Percentiles rank a stretch among this genome's conserved stretches.
These are phyloP conservation scores for Nemania sp. DNA, from an alignment of 2,329 filamentous ascomycete species.

Conservation along the genomic window DNA sequence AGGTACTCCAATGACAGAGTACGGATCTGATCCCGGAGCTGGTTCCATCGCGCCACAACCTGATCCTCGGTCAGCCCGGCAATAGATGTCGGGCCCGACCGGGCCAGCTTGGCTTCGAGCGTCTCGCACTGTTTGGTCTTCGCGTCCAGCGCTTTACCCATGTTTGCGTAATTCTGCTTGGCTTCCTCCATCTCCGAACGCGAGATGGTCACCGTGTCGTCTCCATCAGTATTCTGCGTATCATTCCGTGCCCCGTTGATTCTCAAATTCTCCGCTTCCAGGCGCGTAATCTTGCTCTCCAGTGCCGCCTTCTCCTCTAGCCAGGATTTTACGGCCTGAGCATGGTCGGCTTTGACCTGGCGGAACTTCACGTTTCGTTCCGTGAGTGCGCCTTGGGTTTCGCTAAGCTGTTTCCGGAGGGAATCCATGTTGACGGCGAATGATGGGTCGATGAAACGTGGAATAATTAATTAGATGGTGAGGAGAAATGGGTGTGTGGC, in stretches of 20 bases:
- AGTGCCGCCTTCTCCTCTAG: conserved; percentile 24
- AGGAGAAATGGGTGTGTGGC: conserved; percentile 4
- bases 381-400: conserved; percentile 35
- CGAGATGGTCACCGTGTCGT: conserved; percentile 27
- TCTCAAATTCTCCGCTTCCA: conserved; percentile 29
- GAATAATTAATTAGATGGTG: background rate
- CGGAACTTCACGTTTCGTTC: conserved; percentile 33
- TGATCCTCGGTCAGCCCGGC: conserved; percentile 29
- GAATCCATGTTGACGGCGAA: conserved; percentile 32
- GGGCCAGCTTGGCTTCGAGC: conserved; percentile 22
- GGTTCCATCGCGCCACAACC: conserved; percentile 29
- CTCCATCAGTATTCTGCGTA: conserved; percentile 1
- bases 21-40: conserved; percentile 33
- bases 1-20: conserved; percentile 31
- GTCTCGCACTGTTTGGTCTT: conserved; percentile 29
- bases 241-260: conserved; percentile 2
- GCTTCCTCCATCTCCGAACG: conserved; percentile 28
- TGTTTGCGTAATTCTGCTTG: conserved; percentile 25
- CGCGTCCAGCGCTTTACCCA: conserved; percentile 24
- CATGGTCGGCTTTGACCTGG: conserved; percentile 29
- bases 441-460: background rate
- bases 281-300: conserved; percentile 23
- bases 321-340: conserved; percentile 24
- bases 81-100: background rate
- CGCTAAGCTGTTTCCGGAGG: conserved; percentile 35